These are phyloP conservation scores for Effrenium voratum DNA, from an alignment of 73 alveolate species.

Conservation along the genomic window DNA sequence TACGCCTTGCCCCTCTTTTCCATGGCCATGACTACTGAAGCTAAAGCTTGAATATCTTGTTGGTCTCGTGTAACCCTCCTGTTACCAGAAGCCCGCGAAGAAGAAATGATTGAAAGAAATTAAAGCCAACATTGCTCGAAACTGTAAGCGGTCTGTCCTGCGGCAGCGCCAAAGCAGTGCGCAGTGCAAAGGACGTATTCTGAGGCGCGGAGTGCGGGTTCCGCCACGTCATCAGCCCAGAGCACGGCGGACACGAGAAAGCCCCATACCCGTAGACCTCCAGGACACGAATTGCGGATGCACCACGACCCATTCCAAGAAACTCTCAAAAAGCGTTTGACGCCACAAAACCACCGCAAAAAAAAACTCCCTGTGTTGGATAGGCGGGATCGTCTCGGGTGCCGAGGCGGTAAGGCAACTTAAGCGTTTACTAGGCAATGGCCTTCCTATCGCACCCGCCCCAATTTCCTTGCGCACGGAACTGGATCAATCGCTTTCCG, in stretches of 20 bases:
- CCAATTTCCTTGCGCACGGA: neutral
- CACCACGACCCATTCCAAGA: neutral
- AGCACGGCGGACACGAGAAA: slow-evolving; percentile 54
- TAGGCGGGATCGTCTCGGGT: neutral
- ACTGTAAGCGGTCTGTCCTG: neutral
- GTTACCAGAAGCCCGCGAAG: neutral
- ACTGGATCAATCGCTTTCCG: too few species aligned
- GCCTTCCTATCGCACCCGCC: neutral
- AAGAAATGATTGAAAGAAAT: neutral
- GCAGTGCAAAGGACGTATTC: slow-evolving; percentile 42
- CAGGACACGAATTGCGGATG: neutral
- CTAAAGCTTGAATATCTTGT: too few species aligned
- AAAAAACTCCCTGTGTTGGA: neutral
- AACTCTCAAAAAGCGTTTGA: neutral
- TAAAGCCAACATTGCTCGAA: neutral
- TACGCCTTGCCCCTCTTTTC: too few species aligned
- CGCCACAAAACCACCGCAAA: neutral
- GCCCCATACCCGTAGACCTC: slow-evolving; percentile 82
- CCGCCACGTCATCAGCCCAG: slow-evolving; percentile 68
- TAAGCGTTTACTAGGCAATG: neutral
- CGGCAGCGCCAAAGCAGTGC: slow-evolving; percentile 63
- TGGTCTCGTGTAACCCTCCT: too few species aligned
- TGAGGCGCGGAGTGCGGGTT: slow-evolving; percentile 47
- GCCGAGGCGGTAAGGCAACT: neutral
- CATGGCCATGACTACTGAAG: too few species aligned